Percentiles rank a stretch among this genome's conserved stretches.
Evolutionary conservation across 805 yeast species (phyloP).

Genomic region (Schizosaccharomyces cryophilus): DNA sequence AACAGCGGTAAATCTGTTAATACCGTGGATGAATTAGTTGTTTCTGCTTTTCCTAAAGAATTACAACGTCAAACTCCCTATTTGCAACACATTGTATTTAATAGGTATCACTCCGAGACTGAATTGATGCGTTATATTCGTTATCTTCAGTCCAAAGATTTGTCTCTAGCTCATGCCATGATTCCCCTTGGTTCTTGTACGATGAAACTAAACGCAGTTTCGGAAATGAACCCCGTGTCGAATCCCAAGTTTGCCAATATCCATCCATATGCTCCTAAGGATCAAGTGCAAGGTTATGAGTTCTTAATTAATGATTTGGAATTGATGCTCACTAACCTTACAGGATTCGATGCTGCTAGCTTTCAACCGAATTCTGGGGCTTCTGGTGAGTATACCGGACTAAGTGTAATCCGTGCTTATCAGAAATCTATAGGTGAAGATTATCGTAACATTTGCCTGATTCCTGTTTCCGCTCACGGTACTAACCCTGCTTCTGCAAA

Average conservation of each 20-base stretch:
- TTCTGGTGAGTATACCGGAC: conserved; percentile 91
- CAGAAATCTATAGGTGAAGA: conserved; percentile 37
- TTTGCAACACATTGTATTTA: conserved; percentile 55
- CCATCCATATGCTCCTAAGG: conserved; percentile 80
- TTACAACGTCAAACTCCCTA: conserved; percentile 13
- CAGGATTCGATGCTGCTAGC: conserved; percentile 79
- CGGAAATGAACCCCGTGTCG: conserved; percentile 78
- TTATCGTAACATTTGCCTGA: conserved; percentile 63
- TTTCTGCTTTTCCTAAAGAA: conserved; percentile 15
- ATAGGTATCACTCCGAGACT: conserved; percentile 77
- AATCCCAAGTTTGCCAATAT: conserved; percentile 78
- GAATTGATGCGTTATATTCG: conserved; percentile 81
- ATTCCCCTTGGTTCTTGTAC: conserved; percentile 95
- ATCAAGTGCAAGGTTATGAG: conserved; percentile 72
- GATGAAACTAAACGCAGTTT: conserved; percentile 89
- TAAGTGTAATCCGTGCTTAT: conserved; percentile 62
- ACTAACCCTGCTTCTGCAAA: conserved; percentile 97
- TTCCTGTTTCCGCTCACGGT: conserved; percentile 95
- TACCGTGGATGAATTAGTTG: neutral
- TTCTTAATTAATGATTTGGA: conserved; percentile 57
- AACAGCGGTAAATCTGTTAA: neutral
- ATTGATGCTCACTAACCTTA: conserved; percentile 64
- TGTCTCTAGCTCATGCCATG: conserved; percentile 89
- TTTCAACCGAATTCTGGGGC: conserved; percentile 96
- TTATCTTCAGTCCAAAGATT: conserved; percentile 60